Evolutionary conservation across 352 stramenopile genomes (phyloP).

Genomic region (Phytophthora pinifolia): DNA sequence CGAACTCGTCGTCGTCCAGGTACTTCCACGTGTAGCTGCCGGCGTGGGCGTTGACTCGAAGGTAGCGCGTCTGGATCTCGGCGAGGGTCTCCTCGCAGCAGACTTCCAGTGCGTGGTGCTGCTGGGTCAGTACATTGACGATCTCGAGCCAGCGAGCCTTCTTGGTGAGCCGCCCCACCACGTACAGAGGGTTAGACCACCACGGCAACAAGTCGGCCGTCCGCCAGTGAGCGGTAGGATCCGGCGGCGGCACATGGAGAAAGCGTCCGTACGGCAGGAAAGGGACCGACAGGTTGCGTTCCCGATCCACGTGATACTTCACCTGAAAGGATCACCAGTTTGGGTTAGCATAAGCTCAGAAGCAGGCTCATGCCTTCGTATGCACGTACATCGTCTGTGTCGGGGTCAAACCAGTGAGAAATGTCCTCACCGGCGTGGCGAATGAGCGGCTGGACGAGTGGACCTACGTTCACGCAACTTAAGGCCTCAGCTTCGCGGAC

Average conservation of each 20-base stretch:
- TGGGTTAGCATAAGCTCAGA: background rate
- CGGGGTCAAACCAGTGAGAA: constrained; percentile 90
- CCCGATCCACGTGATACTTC: constrained; percentile 77
- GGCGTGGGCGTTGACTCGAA: constrained; percentile 86
- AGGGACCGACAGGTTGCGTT: constrained; percentile 70
- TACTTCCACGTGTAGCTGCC: constrained; percentile 93
- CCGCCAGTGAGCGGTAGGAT: constrained; percentile 74
- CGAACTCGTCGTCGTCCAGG: constrained; percentile 84
- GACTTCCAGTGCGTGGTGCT: constrained; percentile 80
- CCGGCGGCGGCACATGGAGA: constrained; percentile 82
- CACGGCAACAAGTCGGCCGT: constrained; percentile 81
- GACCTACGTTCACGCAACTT: constrained; percentile 30
- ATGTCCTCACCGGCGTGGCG: constrained; percentile 87
- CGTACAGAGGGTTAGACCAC: constrained; percentile 82
- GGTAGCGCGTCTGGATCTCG: constrained; percentile 89
- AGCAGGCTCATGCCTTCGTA: background rate
- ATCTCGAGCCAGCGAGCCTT: constrained; percentile 80
- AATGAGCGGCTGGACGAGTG: constrained; percentile 82
- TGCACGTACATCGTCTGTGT: constrained; percentile 58
- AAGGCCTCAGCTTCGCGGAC: background rate
- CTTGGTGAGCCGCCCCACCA: constrained; percentile 72
- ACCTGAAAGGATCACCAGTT: constrained; percentile 36
- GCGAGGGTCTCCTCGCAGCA: constrained; percentile 87
- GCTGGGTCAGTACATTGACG: constrained; percentile 91
- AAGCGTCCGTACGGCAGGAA: constrained; percentile 88